phyloP scores from a whole-genome alignment of 2,329 filamentous ascomycete genomes.

The Fonsecaea erecta region DNA sequence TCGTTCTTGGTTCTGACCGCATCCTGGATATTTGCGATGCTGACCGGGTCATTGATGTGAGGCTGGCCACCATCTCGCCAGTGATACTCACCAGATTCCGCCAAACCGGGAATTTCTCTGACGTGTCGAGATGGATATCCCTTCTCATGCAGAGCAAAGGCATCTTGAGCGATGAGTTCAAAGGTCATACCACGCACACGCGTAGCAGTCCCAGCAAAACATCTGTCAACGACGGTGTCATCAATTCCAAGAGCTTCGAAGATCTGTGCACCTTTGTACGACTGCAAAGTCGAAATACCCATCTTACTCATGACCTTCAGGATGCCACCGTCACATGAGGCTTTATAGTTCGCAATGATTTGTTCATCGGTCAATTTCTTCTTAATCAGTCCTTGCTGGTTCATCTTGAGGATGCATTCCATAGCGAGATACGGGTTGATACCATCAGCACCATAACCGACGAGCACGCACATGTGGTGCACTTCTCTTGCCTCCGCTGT shows the following conservation, averaged over 20 bases:
- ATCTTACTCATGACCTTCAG: conserved; percentile 99
- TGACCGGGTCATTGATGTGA: conserved; percentile 91
- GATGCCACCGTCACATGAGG: conserved; percentile 94
- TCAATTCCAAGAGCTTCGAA: conserved; percentile 95
- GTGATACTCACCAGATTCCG: conserved; percentile 95
- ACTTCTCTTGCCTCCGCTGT: conserved; percentile 96
- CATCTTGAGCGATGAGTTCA: conserved; percentile 89
- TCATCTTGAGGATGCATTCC: conserved; percentile 96
- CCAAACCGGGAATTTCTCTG: conserved; percentile 74
- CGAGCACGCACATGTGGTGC: conserved; percentile 97
- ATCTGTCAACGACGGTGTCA: conserved; percentile 87
- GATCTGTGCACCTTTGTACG: conserved; percentile 97
- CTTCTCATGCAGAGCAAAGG: conserved; percentile 91
- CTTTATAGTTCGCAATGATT: conserved; percentile 94
- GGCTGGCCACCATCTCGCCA: conserved; percentile 96
- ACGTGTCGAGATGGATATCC: conserved; percentile 84
- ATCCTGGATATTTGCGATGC: conserved; percentile 96
- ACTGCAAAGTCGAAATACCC: conserved; percentile 95
- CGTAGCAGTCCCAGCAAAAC: conserved; percentile 91
- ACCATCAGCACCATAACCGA: conserved; percentile 92
- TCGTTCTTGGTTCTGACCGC: conserved; percentile 96
- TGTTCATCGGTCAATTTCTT: conserved; percentile 82
- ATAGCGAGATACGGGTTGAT: conserved; percentile 94
- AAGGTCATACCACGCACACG: conserved; percentile 95
- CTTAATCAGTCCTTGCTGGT: conserved; percentile 88